Evolutionary conservation across 495 filamentous ascomycete genomes (phyloP).

Genomic region (Penicillium verhagenii): DNA sequence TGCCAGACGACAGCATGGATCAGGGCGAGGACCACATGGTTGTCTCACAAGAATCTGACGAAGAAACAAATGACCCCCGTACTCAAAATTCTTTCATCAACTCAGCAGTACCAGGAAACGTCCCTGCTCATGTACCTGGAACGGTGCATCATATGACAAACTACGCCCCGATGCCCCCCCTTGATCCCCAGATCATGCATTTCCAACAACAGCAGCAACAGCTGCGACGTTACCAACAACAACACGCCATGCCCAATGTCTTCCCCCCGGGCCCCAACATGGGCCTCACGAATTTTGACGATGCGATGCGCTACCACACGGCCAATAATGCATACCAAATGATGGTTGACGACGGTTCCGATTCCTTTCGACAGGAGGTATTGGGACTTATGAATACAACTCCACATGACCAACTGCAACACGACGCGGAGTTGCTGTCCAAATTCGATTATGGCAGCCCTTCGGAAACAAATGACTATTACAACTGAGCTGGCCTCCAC

Average conservation of each 20-base stretch:
- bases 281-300: conserved; percentile 36
- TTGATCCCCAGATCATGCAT: conserved; percentile 49
- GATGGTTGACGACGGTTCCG: conserved; percentile 46
- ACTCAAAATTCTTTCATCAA: conserved; percentile 39
- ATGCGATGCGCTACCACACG: conserved; percentile 40
- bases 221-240: conserved; percentile 31
- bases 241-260: conserved; percentile 29
- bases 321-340: conserved; percentile 43
- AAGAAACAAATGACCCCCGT: conserved; percentile 28
- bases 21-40: conserved; percentile 16
- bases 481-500: conserved; percentile 28
- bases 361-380: conserved; percentile 40
- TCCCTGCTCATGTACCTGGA: conserved; percentile 24
- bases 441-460: conserved; percentile 45
- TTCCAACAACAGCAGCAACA: conserved; percentile 42
- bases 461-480: conserved; percentile 42
- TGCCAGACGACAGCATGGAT: conserved; percentile 20
- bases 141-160: conserved; percentile 38
- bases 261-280: conserved; percentile 34
- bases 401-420: conserved; percentile 39
- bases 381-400: conserved; percentile 43
- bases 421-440: conserved; percentile 42
- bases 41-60: conserved; percentile 32
- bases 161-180: conserved; percentile 42
- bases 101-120: conserved; percentile 20